Percentiles rank a stretch among this genome's conserved stretches.
These are phyloP conservation scores for Chlorella sp. DNA, from an alignment of 139 green algal species.

Conservation along the genomic window DNA sequence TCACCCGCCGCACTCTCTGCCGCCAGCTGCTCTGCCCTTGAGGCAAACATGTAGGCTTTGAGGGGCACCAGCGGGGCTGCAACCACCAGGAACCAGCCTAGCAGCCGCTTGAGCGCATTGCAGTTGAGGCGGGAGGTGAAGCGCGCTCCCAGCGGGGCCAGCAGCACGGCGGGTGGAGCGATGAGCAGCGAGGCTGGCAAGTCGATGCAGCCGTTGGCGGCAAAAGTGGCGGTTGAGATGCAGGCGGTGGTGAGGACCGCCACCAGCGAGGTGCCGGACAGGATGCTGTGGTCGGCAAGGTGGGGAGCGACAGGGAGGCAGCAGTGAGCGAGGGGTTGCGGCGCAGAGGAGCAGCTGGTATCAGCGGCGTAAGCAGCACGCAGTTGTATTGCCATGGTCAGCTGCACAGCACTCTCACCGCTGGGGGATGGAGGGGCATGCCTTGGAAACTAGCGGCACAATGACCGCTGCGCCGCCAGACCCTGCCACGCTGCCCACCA, in stretches of 20 bases:
- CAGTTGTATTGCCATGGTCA: no score
- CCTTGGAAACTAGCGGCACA: neutral
- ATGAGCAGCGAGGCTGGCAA: slow-evolving; percentile 59
- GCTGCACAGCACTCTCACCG: no score
- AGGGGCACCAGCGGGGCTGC: slow-evolving; percentile 72
- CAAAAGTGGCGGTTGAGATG: slow-evolving; percentile 61
- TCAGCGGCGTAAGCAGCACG: no score
- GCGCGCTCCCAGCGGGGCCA: slow-evolving; percentile 63
- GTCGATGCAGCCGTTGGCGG: slow-evolving; percentile 57
- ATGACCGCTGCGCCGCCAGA: neutral
- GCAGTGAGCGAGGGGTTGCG: no score
- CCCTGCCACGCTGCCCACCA: slow-evolving; percentile 9
- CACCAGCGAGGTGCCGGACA: slow-evolving; percentile 74
- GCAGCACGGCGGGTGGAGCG: slow-evolving; percentile 52
- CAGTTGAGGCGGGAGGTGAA: slow-evolving; percentile 60
- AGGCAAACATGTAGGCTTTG: slow-evolving; percentile 44
- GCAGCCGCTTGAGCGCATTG: slow-evolving; percentile 41
- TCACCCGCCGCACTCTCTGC: neutral
- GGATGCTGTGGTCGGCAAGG: slow-evolving; percentile 12
- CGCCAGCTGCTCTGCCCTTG: neutral
- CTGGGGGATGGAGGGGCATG: slow-evolving; percentile 1
- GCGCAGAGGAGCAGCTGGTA: no score
- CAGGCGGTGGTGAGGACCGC: slow-evolving; percentile 73
- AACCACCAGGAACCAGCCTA: slow-evolving; percentile 70
- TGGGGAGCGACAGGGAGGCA: no score